Base-by-base conservation (phyloP, 768 basidiomycete species). In the Nevesoporus exiguus region DNA sequence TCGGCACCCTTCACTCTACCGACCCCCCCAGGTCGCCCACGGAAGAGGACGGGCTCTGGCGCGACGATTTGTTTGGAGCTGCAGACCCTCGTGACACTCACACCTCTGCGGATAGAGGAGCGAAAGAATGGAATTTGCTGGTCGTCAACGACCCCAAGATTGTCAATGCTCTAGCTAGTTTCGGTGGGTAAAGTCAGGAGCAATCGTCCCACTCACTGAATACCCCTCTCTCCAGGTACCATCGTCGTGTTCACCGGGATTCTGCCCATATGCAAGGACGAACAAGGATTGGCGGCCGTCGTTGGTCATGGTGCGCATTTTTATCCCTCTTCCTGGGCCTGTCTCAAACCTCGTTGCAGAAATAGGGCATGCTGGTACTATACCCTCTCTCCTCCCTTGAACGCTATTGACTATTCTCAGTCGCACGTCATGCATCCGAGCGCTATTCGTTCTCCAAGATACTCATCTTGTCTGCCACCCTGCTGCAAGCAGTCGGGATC, bases 221-320 rank as follows among this genome's bases (percentile, higher is more conserved):
- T 5, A 41, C 31, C 29, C 24, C 33, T 30, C 25, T 36, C 56
- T 41, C 9, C 27, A 84, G 88, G 87, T 1, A 78, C 85, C 47
- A 85, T 97, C 49, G 79, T 93, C 30, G 89, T 98, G 10, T 96
- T 90, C 64, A 93, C 92, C 0, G 94, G 94, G 0, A 91, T 97
- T 33, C 68, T 97, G 4, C 90, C 89, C 0, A 72, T 94, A 7
- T 85, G 84, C 43, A 74, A 73, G 56, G 84, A 92, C 57, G 90
- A 93, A 60, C 80, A 88, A 61, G 92, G 91, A 0, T 73, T 98
- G 0, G 90, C 94, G 1, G 85, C 86, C 17, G 86, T 97, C 1
- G 71, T 98, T 3, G 82, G 89, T 1, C 94, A 97, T 67, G 92
- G 93, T 89, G 50, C 33, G 54, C 22, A 24, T 25, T 43, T 10